phyloP scores from a whole-genome alignment of 2,329 filamentous ascomycete species.

The Fusarium anthophilum region DNA sequence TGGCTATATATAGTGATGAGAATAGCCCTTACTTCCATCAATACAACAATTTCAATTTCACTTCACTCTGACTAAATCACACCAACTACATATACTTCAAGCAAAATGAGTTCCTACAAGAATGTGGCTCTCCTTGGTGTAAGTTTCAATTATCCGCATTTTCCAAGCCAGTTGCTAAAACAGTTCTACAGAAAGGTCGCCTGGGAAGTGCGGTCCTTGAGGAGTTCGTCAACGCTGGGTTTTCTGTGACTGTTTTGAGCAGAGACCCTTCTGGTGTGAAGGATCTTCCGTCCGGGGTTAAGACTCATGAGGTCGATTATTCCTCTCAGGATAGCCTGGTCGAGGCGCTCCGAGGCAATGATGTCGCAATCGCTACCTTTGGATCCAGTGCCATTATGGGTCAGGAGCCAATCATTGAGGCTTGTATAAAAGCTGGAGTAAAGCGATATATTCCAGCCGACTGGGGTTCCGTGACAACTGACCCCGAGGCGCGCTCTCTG shows the following conservation, averaged over 20 bases:
- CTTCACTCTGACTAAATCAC: background rate
- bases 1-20: background rate
- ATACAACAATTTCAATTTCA: background rate
- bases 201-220: background rate
- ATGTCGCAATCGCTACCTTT: background rate
- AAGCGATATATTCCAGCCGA: background rate
- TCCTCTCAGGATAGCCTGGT: background rate
- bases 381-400: background rate
- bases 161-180: background rate
- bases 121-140: background rate
- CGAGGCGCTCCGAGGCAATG: background rate
- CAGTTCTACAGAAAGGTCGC: background rate
- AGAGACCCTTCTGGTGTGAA: background rate
- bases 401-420: background rate
- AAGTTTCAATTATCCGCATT: background rate
- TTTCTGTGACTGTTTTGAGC: background rate
- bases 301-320: background rate
- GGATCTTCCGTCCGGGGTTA: background rate
- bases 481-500: background rate
- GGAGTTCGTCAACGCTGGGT: background rate
- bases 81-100: background rate
- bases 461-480: background rate
- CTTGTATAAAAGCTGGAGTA: background rate
- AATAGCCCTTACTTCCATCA: background rate
- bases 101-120: background rate